phyloP scores from a whole-genome alignment of 805 yeast genomes.

The Candida chauliodis region DNA sequence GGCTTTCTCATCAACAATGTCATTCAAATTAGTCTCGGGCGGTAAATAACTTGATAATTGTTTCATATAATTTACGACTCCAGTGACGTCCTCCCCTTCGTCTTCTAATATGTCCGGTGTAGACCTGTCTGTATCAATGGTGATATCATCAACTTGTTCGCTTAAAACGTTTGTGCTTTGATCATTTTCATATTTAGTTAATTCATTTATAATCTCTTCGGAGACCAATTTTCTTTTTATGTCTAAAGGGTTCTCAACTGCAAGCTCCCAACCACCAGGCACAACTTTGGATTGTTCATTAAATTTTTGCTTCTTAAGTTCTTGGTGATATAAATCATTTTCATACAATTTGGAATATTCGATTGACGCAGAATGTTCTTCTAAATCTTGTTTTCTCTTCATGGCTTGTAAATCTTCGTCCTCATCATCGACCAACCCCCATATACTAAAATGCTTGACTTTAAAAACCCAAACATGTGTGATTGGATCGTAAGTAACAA shows the following conservation, averaged over 20 bases:
- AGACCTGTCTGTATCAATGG: slow-evolving; percentile 23
- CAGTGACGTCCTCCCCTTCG: slow-evolving; percentile 8
- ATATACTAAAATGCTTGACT: slow-evolving; percentile 88
- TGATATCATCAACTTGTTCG: slow-evolving; percentile 29
- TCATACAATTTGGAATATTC: slow-evolving; percentile 29
- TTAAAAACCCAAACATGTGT: slow-evolving; percentile 74
- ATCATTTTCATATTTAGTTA: slow-evolving; percentile 18
- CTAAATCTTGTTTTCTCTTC: slow-evolving; percentile 30
- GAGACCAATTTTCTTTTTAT: slow-evolving; percentile 28
- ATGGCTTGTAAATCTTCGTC: slow-evolving; percentile 31
- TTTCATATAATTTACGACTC: slow-evolving; percentile 23
- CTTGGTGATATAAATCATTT: slow-evolving; percentile 25
- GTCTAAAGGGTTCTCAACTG: slow-evolving; percentile 19
- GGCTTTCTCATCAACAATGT: slow-evolving; percentile 56
- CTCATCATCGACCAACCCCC: slow-evolving; percentile 64
- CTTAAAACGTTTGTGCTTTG: slow-evolving; percentile 19
- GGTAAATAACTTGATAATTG: slow-evolving; percentile 33
- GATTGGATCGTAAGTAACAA: slow-evolving; percentile 73
- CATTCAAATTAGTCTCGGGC: slow-evolving; percentile 25
- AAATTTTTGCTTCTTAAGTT: slow-evolving; percentile 33
- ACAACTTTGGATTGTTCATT: slow-evolving; percentile 25
- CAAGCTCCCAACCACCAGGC: slow-evolving; percentile 37
- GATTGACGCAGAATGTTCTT: slow-evolving; percentile 41
- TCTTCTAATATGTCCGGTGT: background rate
- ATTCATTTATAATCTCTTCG: slow-evolving; percentile 27